A percentile compares a stretch with the other conserved stretches of the same genome.
Evolutionary conservation across 371 early-diverging fungal genomes (phyloP).

Genomic region (Syncephalastrum contaminatum): DNA sequence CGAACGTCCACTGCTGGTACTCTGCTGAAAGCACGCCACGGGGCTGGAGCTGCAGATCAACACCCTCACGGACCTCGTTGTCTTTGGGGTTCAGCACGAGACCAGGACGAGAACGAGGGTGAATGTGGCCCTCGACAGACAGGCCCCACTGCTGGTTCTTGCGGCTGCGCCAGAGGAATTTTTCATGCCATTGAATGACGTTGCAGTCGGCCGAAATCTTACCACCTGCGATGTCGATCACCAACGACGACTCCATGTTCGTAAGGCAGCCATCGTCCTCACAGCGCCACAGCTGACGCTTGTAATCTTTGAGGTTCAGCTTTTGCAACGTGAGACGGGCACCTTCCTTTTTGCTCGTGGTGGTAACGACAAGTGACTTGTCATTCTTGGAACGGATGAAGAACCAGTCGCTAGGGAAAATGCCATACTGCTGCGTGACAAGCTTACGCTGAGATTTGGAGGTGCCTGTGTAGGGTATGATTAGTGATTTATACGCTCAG

Average conservation of each 20-base stretch:
- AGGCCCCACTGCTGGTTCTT: slow-evolving; percentile 51
- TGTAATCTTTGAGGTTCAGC: slow-evolving; percentile 31
- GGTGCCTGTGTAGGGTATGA: slow-evolving; percentile 5
- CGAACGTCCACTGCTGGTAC: slow-evolving; percentile 43
- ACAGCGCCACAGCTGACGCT: slow-evolving; percentile 56
- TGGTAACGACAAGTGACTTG: slow-evolving; percentile 30
- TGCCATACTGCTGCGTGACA: slow-evolving; percentile 35
- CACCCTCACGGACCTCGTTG: slow-evolving; percentile 21
- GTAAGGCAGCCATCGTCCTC: slow-evolving; percentile 48
- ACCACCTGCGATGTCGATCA: slow-evolving; percentile 54
- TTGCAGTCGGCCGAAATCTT: slow-evolving; percentile 29
- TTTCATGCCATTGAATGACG: slow-evolving; percentile 39
- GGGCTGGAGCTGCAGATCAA: slow-evolving; percentile 24
- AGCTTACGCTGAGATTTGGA: slow-evolving; percentile 27
- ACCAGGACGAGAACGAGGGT: slow-evolving; percentile 29
- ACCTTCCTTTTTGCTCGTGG: slow-evolving; percentile 29
- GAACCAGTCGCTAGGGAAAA: slow-evolving; percentile 49
- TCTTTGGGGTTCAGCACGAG: slow-evolving; percentile 31
- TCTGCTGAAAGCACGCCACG: slow-evolving; percentile 25
- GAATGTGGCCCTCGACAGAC: slow-evolving; percentile 45
- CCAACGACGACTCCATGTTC: slow-evolving; percentile 53
- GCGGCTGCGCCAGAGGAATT: slow-evolving; percentile 31
- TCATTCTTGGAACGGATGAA: slow-evolving; percentile 45
- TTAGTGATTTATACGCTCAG: neutral
- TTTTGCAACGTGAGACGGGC: slow-evolving; percentile 32